Evolutionary conservation across 1,284 basidiomycete species (phyloP), one percentile per base, ranked within the genome.

Genomic region (Malassezia sp.): DNA sequence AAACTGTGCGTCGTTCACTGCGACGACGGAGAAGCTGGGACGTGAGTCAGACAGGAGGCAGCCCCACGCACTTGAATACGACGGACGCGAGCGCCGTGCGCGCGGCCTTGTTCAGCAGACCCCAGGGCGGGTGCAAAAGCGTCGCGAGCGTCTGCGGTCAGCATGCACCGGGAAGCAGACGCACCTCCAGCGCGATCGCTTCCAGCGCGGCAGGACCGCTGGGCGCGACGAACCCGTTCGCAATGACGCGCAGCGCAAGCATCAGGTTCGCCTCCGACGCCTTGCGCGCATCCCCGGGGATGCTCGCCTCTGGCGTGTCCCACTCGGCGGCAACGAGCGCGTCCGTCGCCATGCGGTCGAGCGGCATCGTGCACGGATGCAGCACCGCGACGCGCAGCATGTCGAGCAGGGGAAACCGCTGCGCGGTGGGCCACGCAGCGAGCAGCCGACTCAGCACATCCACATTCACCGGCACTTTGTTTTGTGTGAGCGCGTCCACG

Each of bases 331-430:
- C 82, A 42, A 74, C 74, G 63, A 87, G 78, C 12, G 89, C 70
- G 5, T 77, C 74, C 8, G 77, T 72, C 11, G 84, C 74, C 57
- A 86, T 78, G 29, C 72, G 73, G 23, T 75, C 72, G 29, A 77
- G 75, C 38, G 78, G 61, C 11, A 69, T 74, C 0, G 76, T 63
- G 6, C 74, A 71, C 4, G 74, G 42, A 12, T 78, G 79, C 0
- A 79, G 81, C n/a, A 80, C 75, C 8, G 91, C 72, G 23, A 88
- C 75, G 23, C 91, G 81, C 37, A 81, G 76, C 7, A 96, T 76
- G 64, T 97, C 91, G 60, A 97, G 79, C 2, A 90, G 86, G 45
- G 91, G 91, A 73, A 93, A 91, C 5, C 84, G 78, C 52, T 82
- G 78, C 1, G 78, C 77, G 9, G 77, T 70, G 0, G 85, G 85